Percentiles rank a stretch among this genome's conserved stretches.
Conservation (phyloP, 192 early-diverging fungal species). For the Entomortierella chlamydospora region DNA sequence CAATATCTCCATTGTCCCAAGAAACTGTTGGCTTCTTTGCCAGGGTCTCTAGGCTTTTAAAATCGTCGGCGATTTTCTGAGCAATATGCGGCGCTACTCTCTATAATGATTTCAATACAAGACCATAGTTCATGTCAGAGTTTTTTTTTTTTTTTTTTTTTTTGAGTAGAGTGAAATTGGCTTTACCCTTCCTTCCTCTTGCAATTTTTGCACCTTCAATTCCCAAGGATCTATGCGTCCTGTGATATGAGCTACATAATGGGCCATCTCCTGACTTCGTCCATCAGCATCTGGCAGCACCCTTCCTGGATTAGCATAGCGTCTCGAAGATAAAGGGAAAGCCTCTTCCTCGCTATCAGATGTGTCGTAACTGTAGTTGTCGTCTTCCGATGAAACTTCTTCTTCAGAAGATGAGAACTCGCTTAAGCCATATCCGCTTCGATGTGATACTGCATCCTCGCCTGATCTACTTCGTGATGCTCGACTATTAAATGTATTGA, state of each 20-base stretch:
- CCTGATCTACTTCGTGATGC: background rate
- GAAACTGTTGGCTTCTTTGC: background rate
- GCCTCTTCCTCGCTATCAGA: constrained; percentile 16
- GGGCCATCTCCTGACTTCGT: background rate
- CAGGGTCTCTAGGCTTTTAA: constrained; percentile 3
- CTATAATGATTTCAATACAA: constrained; percentile 1
- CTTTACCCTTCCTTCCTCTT: constrained; percentile 37
- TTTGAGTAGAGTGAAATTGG: background rate
- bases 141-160: background rate
- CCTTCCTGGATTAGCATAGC: background rate
- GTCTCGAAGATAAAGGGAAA: background rate
- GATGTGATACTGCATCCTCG: background rate
- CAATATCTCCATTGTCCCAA: constrained; percentile 17
- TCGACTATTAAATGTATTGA: constrained; percentile 14
- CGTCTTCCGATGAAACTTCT: background rate
- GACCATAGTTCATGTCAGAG: background rate
- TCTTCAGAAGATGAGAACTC: constrained; percentile 30
- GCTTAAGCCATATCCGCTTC: constrained; percentile 25
- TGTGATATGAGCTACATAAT: constrained; percentile 49
- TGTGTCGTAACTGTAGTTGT: background rate
- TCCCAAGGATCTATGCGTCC: constrained; percentile 49
- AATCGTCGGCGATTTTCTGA: constrained; percentile 18
- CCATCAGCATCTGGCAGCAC: background rate
- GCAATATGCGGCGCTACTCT: constrained; percentile 8
- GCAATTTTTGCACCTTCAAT: constrained; percentile 23